Evolutionary conservation across 257 asterid species (phyloP).

Genomic region (Hygrophila difformis): DNA sequence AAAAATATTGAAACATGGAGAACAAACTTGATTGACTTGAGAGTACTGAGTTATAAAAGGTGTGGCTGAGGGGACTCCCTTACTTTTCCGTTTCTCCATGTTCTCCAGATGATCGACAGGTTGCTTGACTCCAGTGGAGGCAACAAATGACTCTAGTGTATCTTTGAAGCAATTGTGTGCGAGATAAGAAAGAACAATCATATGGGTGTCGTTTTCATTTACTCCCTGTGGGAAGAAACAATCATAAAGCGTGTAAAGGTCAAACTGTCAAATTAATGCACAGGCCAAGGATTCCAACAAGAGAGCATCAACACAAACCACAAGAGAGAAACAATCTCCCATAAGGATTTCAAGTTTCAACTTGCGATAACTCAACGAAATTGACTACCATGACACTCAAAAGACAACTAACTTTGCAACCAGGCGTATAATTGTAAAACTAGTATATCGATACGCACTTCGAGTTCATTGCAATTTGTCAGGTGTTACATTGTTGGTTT

Average conservation of each 20-base stretch:
- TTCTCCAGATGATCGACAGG: conserved; percentile 45
- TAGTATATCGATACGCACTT: neutral
- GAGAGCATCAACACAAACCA: neutral
- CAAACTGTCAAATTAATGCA: conserved; percentile 3
- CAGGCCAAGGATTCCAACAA: neutral
- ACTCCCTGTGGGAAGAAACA: conserved; percentile 32
- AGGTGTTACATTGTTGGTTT: no score
- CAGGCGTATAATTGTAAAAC: no score
- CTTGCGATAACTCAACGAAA: conserved; percentile 10
- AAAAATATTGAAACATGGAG: neutral
- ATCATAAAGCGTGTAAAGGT: neutral
- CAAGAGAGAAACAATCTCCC: neutral
- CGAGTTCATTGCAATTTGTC: no score
- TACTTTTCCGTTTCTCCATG: conserved; percentile 83
- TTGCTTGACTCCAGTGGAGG: conserved; percentile 56
- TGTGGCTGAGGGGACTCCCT: conserved; percentile 17
- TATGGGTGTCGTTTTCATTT: conserved; percentile 64
- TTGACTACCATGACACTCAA: neutral
- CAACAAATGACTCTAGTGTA: conserved; percentile 60
- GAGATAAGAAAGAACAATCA: conserved; percentile 72
- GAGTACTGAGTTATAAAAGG: neutral
- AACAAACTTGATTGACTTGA: neutral
- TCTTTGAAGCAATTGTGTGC: conserved; percentile 79
- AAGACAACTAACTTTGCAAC: no score
- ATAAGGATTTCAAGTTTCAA: neutral